These are phyloP conservation scores for Pleurotus platypus DNA, from an alignment of 768 basidiomycete genomes.

Conservation along the genomic window DNA sequence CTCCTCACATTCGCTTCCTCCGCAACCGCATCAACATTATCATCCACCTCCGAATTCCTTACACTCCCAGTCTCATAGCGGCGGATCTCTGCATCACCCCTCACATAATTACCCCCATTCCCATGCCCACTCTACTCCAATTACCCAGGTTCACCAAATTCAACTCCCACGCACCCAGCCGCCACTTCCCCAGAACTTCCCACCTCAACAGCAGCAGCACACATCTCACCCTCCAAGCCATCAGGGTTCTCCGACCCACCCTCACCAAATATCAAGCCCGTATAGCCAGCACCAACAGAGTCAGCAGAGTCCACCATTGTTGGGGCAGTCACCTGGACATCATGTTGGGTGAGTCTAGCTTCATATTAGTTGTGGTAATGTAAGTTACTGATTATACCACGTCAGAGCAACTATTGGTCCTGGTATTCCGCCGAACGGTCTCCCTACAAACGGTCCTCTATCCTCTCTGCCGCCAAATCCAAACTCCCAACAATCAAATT, in stretches of 20 bases:
- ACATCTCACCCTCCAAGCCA: not conserved
- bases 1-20: not conserved
- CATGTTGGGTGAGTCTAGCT: not conserved
- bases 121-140: slow-evolving; percentile 5
- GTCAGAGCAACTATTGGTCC: not conserved
- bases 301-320: slow-evolving; percentile 6
- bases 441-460: not conserved
- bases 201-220: not conserved
- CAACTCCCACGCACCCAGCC: not conserved
- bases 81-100: not conserved
- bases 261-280: slow-evolving; percentile 9
- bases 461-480: not conserved
- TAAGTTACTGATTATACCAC: not conserved
- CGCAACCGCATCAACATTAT: not conserved
- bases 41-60: not conserved
- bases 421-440: not conserved
- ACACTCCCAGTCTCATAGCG: not conserved
- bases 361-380: not conserved
- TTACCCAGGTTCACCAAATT: not conserved
- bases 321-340: slow-evolving; percentile 1
- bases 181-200: not conserved
- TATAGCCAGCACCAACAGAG: slow-evolving; percentile 9
- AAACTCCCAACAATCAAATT: not conserved
- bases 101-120: not conserved
- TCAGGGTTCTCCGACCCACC: not conserved